Evolutionary conservation across 2,329 filamentous ascomycete genomes (phyloP).

Genomic region (Colletotrichum brevisporum): DNA sequence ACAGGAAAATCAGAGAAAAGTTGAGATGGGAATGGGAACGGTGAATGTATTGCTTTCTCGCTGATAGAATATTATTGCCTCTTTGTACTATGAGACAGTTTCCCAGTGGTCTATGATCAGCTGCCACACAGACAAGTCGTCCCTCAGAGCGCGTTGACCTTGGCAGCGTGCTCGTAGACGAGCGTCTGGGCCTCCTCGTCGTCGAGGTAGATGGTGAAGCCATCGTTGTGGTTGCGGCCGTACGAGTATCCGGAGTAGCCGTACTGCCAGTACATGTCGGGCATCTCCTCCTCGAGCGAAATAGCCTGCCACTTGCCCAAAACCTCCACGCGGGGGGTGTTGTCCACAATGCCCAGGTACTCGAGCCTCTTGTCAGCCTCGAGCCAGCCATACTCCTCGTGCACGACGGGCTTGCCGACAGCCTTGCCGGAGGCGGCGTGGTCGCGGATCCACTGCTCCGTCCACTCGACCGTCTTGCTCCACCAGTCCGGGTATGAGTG

Average conservation of each 20-base stretch:
- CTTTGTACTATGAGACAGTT: too few species aligned
- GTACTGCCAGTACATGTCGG: conserved; percentile 71
- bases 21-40: not conserved
- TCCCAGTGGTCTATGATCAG: too few species aligned
- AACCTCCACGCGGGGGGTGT: conserved; percentile 60
- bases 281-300: conserved; percentile 60
- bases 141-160: conserved; percentile 48
- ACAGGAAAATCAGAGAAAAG: too few species aligned
- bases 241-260: conserved; percentile 66
- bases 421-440: conserved; percentile 60
- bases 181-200: conserved; percentile 60
- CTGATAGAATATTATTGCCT: not conserved
- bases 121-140: not conserved
- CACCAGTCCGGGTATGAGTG: conserved; percentile 71
- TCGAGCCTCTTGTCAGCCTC: conserved; percentile 63
- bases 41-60: not conserved
- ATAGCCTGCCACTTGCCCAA: conserved; percentile 66
- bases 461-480: conserved; percentile 66
- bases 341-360: conserved; percentile 58
- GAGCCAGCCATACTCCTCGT: conserved; percentile 70
- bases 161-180: conserved; percentile 60
- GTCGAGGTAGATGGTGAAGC: conserved; percentile 70
- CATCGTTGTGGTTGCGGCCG: conserved; percentile 68
- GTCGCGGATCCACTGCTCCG: conserved; percentile 68
- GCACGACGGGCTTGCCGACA: conserved; percentile 66